Conservation (phyloP, 345 rosid genomes). For the Mangifera indica region DNA sequence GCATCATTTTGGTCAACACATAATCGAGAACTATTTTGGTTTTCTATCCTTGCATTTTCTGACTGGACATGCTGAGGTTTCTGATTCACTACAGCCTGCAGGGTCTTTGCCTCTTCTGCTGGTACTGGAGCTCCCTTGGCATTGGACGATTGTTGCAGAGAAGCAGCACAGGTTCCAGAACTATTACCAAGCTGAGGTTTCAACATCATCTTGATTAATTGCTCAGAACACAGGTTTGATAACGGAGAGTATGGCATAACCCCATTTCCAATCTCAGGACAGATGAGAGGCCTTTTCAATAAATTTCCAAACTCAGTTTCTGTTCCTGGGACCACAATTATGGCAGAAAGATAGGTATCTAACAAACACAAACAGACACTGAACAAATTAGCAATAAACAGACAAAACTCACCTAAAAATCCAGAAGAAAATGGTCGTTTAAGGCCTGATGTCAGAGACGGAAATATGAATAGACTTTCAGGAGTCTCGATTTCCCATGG, state of each 20-base stretch:
- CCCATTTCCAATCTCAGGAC: conserved; percentile 53
- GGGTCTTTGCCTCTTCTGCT: conserved; percentile 40
- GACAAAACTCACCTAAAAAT: conserved; percentile 48
- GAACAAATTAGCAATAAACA: background rate
- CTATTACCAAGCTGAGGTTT: conserved; percentile 53
- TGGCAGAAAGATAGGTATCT: background rate
- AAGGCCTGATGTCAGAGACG: conserved; percentile 87
- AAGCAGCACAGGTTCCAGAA: conserved; percentile 31
- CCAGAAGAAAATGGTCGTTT: conserved; percentile 77
- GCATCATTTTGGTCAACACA: conserved; percentile 31
- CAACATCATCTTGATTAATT: conserved; percentile 68
- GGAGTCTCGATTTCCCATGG: conserved; percentile 99
- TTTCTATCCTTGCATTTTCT: conserved; percentile 33
- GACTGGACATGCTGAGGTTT: conserved; percentile 40
- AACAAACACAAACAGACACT: background rate
- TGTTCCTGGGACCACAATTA: conserved; percentile 40
- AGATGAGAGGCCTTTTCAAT: conserved; percentile 71
- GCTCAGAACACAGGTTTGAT: conserved; percentile 56
- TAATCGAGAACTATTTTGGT: conserved; percentile 35
- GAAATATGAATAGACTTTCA: conserved; percentile 96
- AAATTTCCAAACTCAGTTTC: conserved; percentile 84
- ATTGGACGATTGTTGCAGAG: conserved; percentile 35
- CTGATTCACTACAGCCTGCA: conserved; percentile 43
- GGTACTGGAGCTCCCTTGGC: conserved; percentile 35
- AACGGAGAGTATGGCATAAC: conserved; percentile 52